Evolutionary conservation across 805 yeast species (phyloP), one percentile per base, ranked within the genome.

Genomic region (Nakazawaea pomicola): DNA sequence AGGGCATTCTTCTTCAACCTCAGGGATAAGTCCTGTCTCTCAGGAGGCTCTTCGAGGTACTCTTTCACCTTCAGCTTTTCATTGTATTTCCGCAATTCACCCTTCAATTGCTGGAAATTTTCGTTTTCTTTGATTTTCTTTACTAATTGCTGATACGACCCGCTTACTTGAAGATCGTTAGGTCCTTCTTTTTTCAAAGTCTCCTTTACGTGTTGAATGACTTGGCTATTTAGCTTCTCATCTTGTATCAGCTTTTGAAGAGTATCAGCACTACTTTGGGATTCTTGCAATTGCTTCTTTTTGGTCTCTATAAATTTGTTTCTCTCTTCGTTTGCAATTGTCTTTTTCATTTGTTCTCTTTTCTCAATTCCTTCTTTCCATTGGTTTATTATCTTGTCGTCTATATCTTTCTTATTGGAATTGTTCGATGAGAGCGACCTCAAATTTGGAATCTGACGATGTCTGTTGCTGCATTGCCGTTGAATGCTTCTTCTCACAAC

Each of bases 1-100:
- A 70, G 76, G 17, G 79, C 62, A 51, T 72, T 74, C n/a, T 61
- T 49, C 30, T 65, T 75, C 17, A 79, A 49, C 46, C 63, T 66
- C 42, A 72, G 67, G 31, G 69, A 53, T 4, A 66, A 54, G 29
- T 68, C 67, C 19, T 62, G 61, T 9, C 19, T 27, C 7, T 14
- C 16, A 4, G 49, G 43, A 20, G 53, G 47, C 10, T 42, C 37
- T 14, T 8, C 12, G 24, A 7, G 53, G 48, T 20, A 45, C 33
- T 33, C 58, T 43, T 32, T 32, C 4, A 10, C 21, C 30, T 24
- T 23, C 19, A 12, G 31, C 24, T 29, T 6, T 11, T 59, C 50
- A 36, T 52, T 55, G 41, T 59, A 60, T 10, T 46, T 53, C 6
- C 46, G 36, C 21, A 62, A 46, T 36, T 62, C 67, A 17, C 46